phyloP scores from a whole-genome alignment of 345 rosid genomes.

The Syzygium oleosum region DNA sequence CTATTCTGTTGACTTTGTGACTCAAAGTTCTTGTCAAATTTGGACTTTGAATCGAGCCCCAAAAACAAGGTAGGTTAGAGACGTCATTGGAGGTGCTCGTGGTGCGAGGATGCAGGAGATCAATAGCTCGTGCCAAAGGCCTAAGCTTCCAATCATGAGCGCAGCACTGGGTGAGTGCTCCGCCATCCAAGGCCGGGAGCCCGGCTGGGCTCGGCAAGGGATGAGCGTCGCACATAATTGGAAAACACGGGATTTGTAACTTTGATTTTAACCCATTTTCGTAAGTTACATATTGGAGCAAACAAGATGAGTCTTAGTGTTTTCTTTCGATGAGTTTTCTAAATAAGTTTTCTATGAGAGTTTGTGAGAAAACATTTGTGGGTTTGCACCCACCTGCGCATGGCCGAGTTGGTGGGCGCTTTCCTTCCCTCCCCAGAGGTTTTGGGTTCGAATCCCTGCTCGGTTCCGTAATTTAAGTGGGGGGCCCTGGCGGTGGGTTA shows the following conservation, averaged over 20 bases:
- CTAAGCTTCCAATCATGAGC: neutral
- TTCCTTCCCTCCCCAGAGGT: too few relatives aligned
- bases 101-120: neutral
- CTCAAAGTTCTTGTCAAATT: neutral
- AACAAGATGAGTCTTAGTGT: neutral
- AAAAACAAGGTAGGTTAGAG: neutral
- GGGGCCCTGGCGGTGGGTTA: too few relatives aligned
- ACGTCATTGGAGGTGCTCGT: neutral
- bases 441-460: too few relatives aligned
- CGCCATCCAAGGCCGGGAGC: neutral
- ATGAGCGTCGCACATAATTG: neutral
- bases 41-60: neutral
- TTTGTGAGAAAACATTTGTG: too few relatives aligned
- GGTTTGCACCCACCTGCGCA: too few relatives aligned
- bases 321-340: too few relatives aligned
- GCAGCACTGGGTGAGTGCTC: neutral
- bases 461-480: too few relatives aligned
- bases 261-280: neutral
- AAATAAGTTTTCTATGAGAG: too few relatives aligned
- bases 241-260: neutral
- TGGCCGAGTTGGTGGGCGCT: too few relatives aligned
- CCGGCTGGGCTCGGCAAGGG: neutral
- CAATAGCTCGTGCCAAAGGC: neutral
- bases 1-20: neutral
- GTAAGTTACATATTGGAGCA: neutral